A percentile compares a stretch with the other conserved stretches of the same genome.
Evolutionary conservation across 2,329 filamentous ascomycete genomes (phyloP).

Genomic region (Magnaporthales sp.): DNA sequence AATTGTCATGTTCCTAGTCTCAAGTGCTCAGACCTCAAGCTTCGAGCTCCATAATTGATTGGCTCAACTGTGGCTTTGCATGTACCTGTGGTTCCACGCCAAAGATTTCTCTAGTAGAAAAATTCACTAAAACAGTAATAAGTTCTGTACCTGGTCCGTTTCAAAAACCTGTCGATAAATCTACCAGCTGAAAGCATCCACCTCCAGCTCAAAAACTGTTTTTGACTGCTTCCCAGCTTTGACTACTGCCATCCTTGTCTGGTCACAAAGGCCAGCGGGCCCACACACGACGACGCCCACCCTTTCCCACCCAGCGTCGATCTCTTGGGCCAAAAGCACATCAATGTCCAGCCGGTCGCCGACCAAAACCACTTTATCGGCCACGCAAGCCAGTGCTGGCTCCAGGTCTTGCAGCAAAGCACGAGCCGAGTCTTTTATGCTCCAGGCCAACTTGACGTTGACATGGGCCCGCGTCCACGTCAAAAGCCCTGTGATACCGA

Average conservation of each 20-base stretch:
- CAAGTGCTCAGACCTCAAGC: too few species aligned
- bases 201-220: conserved; percentile 12
- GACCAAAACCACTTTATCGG: conserved; percentile 20
- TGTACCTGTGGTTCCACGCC: too few species aligned
- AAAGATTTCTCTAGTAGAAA: too few species aligned
- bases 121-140: too few species aligned
- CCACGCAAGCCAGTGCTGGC: conserved; percentile 13
- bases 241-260: conserved; percentile 23
- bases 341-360: conserved; percentile 24
- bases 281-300: conserved; percentile 31
- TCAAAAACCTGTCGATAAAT: too few species aligned
- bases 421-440: conserved; percentile 17
- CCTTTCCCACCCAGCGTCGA: conserved; percentile 16
- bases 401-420: conserved; percentile 21
- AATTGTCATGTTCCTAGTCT: too few species aligned
- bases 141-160: too few species aligned
- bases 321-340: conserved; percentile 21
- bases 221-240: neutral
- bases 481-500: conserved; percentile 36
- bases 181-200: conserved; percentile 13
- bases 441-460: conserved; percentile 29
- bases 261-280: conserved; percentile 30
- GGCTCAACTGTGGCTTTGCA: too few species aligned
- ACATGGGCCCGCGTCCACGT: conserved; percentile 21
- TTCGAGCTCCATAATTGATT: too few species aligned